Evolutionary conservation across 176 grass and related monocot species (phyloP), one percentile per base, ranked within the genome.

Genomic region (Phyllostachys edulis): DNA sequence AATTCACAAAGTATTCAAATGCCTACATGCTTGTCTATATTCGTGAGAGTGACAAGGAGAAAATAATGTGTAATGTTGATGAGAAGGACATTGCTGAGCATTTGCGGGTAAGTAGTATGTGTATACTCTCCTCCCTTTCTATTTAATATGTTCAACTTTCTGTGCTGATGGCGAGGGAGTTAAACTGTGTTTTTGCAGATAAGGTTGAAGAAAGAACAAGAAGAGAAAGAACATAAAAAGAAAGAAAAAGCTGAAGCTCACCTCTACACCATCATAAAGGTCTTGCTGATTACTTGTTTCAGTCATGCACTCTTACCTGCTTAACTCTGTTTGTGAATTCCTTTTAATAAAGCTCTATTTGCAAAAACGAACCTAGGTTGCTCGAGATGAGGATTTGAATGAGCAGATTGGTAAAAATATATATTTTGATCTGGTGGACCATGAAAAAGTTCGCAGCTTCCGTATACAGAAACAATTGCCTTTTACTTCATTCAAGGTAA

Each of bases 1-100:
- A 97, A 85, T 97, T 97, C 80, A 97, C 94, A 0, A 97, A 97
- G 77, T 94, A 90, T 80, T 97, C 94, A 80, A 97, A 97, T 69
- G 94, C 94, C 9, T 97, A 97, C 86, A 97, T 97, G 94, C 94
- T 97, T 89, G 94, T 97, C 65, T 97, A 97, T 82, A 97, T 97
- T 18, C 94, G 94, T 32, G 94, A 97, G 83, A 92, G 92, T 62
- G 92, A 94, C 77, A 97, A 90, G 84, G 94, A 97, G 32, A 97
- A 94, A 87, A 97, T 97, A 80, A 92, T 97, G 80, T 97, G 94
- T 88, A 87, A 92, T 92, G 94, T 92, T 18, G 94, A 97, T 23
- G 94, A 97, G 80, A 97, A 97, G 83, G 94, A 97, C 83, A 97
- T 97, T 68, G 94, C 94, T 18, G 94, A 97, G 52, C 94, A 97